Evolutionary conservation across 192 early-diverging fungal genomes (phyloP), one percentile per base, ranked within the genome.

Genomic region (Geranomyces variabilis): DNA sequence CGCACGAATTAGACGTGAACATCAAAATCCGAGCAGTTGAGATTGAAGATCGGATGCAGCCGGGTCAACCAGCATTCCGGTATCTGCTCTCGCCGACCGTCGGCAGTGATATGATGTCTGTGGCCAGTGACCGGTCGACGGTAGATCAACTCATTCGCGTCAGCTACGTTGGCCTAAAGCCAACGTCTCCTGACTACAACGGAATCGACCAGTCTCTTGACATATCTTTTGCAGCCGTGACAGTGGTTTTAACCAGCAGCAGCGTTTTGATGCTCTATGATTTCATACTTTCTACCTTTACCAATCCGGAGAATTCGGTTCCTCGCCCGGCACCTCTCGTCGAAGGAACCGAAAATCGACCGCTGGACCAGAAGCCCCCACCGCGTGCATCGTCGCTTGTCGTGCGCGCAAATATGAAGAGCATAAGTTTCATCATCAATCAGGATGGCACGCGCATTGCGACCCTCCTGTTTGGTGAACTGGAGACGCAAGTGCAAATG

Each of bases 231-330:
- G 44, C 92, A 81, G 36, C 77, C 15, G 75, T 96, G 21, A 90
- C 91, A 29, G 80, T 97, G 67, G 90, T 95, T 61, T 81, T 97
- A 1, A 91, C 93, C 12, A 89, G 90, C 31, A 92, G 90, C 72
- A 91, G 90, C 60, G 90, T 99, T 14, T 76, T 96, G 69, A 89
- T 85, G 9, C 78, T 94, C 12, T 94, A 96, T 76, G 90, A 94
- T 65, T 96, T 93, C 69, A 79, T 96, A 6, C 48, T 76, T n/a
- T 43, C 66, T 14, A 70, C 80, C 2, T 80, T 80, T 55, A 77
- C 79, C n/a, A 22, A 31, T 21, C 61, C 69, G 8, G 14, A 14
- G 17, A 22, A 10, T 34, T n/a, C 55, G 7, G 33, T 26, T 7
- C 10, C 28, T 24, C n/a, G 17, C 63, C n/a, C 31, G 24, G 49